Percentiles rank a stretch among this genome's conserved stretches.
phyloP scores from a whole-genome alignment of 768 basidiomycete species.

The Sutorius australiensis region DNA sequence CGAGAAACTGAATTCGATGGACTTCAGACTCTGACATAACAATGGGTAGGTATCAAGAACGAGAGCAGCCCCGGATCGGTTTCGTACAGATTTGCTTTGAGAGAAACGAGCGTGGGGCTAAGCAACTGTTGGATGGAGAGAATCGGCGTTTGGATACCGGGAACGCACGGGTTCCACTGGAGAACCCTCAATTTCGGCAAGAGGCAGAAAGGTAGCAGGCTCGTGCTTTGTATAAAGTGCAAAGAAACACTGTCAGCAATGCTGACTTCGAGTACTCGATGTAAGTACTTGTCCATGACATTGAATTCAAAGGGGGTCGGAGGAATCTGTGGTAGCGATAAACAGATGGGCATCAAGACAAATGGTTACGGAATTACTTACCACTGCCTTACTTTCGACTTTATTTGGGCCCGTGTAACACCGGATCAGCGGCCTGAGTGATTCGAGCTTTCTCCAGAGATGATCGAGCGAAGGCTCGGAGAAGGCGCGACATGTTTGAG shows the following conservation, averaged over 20 bases:
- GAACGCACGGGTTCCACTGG: neutral
- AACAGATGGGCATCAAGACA: neutral
- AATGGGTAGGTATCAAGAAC: slow-evolving; percentile 8
- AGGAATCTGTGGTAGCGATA: neutral
- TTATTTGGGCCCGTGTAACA: slow-evolving; percentile 1
- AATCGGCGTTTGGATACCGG: neutral
- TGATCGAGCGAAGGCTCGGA: slow-evolving; percentile 10
- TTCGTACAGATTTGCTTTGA: neutral
- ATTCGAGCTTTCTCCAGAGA: slow-evolving; percentile 6
- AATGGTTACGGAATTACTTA: neutral
- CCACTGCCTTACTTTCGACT: neutral
- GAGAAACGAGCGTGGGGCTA: slow-evolving; percentile 7
- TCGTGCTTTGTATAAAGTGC: slow-evolving; percentile 7
- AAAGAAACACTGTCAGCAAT: neutral
- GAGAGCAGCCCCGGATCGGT: slow-evolving; percentile 4
- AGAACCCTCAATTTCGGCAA: slow-evolving; percentile 11
- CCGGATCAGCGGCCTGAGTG: slow-evolving; percentile 12
- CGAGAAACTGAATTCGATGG: slow-evolving; percentile 1
- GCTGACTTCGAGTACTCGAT: slow-evolving; percentile 5
- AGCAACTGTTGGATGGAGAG: slow-evolving; percentile 11
- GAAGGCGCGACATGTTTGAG: slow-evolving; percentile 7
- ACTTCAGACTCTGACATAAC: slow-evolving; percentile 1
- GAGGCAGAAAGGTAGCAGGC: neutral
- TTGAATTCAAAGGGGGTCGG: slow-evolving; percentile 4
- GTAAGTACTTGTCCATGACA: slow-evolving; percentile 4